A percentile compares a stretch with the other conserved stretches of the same genome.
Evolutionary conservation across 495 filamentous ascomycete genomes (phyloP).

Genomic region (Tuber magnatum): DNA sequence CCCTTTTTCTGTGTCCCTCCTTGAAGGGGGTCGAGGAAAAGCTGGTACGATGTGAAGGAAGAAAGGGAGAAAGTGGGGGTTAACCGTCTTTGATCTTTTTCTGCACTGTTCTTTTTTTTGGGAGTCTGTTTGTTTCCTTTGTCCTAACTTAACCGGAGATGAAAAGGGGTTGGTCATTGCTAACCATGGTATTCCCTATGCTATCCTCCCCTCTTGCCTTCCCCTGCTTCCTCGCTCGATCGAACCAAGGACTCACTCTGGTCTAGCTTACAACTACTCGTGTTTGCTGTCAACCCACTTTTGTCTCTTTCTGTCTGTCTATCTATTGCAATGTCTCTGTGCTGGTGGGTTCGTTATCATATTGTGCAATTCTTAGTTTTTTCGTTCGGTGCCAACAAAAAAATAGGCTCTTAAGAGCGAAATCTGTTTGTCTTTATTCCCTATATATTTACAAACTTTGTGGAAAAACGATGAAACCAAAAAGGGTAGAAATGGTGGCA

Average conservation of each 20-base stretch:
- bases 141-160: background rate
- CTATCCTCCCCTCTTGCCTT: background rate
- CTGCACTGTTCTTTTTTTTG: conserved; percentile 7
- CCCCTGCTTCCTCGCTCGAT: background rate
- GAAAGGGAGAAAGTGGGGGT: background rate
- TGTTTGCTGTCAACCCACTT: background rate
- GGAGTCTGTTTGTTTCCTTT: background rate
- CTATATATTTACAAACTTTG: background rate
- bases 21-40: conserved; percentile 5
- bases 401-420: background rate
- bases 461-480: background rate
- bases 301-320: background rate
- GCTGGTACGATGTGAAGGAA: background rate
- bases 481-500: background rate
- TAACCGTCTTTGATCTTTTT: background rate
- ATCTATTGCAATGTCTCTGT: background rate
- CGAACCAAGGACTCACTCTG: background rate
- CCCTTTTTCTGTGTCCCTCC: background rate
- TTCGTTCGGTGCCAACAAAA: background rate
- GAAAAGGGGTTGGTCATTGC: background rate
- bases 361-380: background rate
- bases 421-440: background rate
- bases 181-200: background rate
- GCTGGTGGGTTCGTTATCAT: background rate
- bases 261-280: background rate